Conservation (phyloP, 306 rosid species). For the Oemleria cerasiformis region DNA sequence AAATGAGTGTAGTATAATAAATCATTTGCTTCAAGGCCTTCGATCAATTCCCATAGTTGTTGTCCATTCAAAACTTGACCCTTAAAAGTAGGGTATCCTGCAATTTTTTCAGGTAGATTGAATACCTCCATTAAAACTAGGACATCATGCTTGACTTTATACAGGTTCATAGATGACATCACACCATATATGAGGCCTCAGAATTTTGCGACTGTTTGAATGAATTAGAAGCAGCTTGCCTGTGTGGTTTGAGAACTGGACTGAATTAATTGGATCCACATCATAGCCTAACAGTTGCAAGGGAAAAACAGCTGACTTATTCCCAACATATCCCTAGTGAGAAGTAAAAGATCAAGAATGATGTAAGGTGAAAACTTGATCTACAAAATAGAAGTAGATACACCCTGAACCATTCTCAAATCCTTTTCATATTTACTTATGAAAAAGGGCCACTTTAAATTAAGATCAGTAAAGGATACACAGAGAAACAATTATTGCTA, state of each 20-base stretch:
- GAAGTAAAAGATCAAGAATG: slow-evolving; percentile 10
- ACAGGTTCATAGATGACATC: slow-evolving; percentile 35
- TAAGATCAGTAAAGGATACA: neutral
- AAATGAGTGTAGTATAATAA: slow-evolving; percentile 78
- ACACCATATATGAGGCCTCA: slow-evolving; percentile 47
- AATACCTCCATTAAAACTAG: slow-evolving; percentile 29
- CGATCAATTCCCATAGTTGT: slow-evolving; percentile 66
- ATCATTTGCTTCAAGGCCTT: slow-evolving; percentile 77
- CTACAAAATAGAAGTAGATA: neutral
- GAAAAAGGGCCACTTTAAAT: neutral
- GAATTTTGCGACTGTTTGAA: slow-evolving; percentile 40
- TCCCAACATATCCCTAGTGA: slow-evolving; percentile 77
- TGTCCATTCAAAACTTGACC: slow-evolving; percentile 86
- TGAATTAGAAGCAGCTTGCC: slow-evolving; percentile 66
- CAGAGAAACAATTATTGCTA: neutral
- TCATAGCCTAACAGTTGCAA: slow-evolving; percentile 84
- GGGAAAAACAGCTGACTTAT: slow-evolving; percentile 83
- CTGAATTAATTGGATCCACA: slow-evolving; percentile 87
- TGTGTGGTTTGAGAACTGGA: slow-evolving; percentile 92
- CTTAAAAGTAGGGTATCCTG: slow-evolving; percentile 85
- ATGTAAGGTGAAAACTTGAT: neutral
- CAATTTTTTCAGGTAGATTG: slow-evolving; percentile 31
- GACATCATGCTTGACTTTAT: slow-evolving; percentile 26
- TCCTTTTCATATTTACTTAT: neutral
- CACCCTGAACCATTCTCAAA: slow-evolving; percentile 1